phyloP scores from a whole-genome alignment of 176 grass and related monocot genomes.

The Rhynchospora pubera region DNA sequence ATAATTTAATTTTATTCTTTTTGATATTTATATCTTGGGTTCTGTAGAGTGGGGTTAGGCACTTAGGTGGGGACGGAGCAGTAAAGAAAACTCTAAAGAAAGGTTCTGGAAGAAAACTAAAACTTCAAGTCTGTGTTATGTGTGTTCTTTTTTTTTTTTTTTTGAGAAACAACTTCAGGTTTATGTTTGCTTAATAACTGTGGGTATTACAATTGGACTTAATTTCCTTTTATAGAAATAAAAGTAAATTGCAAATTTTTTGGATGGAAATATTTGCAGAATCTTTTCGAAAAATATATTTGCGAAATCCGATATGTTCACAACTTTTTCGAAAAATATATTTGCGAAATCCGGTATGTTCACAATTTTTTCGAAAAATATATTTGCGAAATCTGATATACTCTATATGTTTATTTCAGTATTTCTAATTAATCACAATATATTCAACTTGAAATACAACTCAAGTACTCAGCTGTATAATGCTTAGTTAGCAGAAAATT shows the following conservation, averaged over 20 bases:
- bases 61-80: neutral
- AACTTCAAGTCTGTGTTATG: neutral
- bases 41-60: neutral
- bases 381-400: neutral
- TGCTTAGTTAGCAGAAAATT: neutral
- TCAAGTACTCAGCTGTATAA: neutral
- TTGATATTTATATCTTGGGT: neutral
- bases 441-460: neutral
- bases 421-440: neutral
- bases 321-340: too few relatives aligned
- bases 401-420: too few relatives aligned
- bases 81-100: neutral
- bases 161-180: neutral
- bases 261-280: neutral
- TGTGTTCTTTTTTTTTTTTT: too few relatives aligned
- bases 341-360: slow-evolving; percentile 2
- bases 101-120: slow-evolving; percentile 11
- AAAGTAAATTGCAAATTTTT: neutral
- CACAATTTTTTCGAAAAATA: slow-evolving; percentile 2
- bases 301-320: too few relatives aligned
- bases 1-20: neutral
- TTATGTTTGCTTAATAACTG: neutral
- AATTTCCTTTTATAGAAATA: neutral
- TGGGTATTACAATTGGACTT: slow-evolving; percentile 1
- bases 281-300: slow-evolving; percentile 11